phyloP scores from a whole-genome alignment of 2,329 filamentous ascomycete genomes.

The Colletotrichum camelliae region DNA sequence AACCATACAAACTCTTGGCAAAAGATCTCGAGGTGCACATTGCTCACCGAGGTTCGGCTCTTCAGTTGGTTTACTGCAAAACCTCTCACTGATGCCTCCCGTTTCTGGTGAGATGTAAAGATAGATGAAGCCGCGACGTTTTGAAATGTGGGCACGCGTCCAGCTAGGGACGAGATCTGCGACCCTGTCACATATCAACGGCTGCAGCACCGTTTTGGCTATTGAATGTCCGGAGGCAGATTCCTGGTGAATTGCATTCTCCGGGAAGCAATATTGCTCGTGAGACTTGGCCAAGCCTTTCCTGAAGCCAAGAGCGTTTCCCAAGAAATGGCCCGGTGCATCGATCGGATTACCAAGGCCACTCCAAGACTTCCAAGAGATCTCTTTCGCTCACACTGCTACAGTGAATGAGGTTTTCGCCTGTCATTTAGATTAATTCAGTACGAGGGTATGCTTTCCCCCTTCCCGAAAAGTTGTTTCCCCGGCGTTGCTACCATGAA shows the following conservation, averaged over 20 bases:
- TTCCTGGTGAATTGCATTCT: too few relatives aligned
- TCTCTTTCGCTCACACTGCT: neutral
- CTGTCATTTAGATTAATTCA: neutral
- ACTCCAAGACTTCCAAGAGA: slow-evolving; percentile 21
- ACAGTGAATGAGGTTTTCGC: neutral
- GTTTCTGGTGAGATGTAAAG: neutral
- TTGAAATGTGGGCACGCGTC: neutral
- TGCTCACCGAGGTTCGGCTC: neutral
- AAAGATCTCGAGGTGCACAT: neutral
- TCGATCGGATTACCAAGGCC: slow-evolving; percentile 16
- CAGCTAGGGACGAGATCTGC: neutral
- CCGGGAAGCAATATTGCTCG: neutral
- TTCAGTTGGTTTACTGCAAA: neutral
- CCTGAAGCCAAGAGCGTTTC: neutral
- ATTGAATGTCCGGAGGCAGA: neutral
- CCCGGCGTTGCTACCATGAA: neutral
- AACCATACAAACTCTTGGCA: slow-evolving; percentile 8
- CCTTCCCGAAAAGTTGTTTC: neutral
- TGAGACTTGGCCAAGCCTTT: neutral
- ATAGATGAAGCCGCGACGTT: slow-evolving; percentile 18
- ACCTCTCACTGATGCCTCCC: neutral
- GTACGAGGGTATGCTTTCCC: neutral
- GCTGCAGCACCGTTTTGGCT: neutral
- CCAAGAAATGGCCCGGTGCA: neutral
- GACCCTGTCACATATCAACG: slow-evolving; percentile 5